Evolutionary conservation across 106 monocot species (phyloP).

Genomic region (Dioscorea dumetorum): DNA sequence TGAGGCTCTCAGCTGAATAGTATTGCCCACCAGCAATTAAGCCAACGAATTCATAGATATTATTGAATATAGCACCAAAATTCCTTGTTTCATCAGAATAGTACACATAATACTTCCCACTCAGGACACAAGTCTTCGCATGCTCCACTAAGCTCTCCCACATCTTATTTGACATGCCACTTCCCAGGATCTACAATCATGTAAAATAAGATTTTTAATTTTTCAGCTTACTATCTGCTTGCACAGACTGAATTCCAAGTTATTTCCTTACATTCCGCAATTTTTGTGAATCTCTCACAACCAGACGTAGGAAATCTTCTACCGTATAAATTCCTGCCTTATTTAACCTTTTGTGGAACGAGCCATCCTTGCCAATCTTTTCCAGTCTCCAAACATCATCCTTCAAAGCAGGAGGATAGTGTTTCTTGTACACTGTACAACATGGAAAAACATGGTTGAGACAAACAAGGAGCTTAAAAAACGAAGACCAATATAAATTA

Average conservation of each 20-base stretch:
- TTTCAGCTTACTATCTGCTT: neutral
- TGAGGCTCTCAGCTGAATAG: conserved; percentile 62
- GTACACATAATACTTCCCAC: conserved; percentile 82
- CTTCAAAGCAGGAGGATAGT: conserved; percentile 86
- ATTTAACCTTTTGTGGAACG: conserved; percentile 89
- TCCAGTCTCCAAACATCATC: conserved; percentile 99
- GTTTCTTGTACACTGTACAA: conserved; percentile 91
- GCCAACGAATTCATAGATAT: conserved; percentile 88
- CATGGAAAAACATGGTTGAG: neutral
- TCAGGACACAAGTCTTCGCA: conserved; percentile 83
- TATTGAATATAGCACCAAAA: conserved; percentile 87
- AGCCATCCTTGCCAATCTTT: conserved; percentile 96
- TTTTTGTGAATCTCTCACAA: conserved; percentile 61
- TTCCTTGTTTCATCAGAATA: conserved; percentile 72
- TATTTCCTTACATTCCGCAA: conserved; percentile 61
- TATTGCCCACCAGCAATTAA: conserved; percentile 70
- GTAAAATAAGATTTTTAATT: neutral
- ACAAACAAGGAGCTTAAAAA: neutral
- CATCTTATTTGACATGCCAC: conserved; percentile 95
- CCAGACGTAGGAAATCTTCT: conserved; percentile 82
- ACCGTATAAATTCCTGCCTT: conserved; percentile 54
- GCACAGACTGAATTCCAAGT: neutral
- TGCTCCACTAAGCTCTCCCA: conserved; percentile 94
- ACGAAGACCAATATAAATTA: neutral
- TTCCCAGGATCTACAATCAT: conserved; percentile 66